phyloP scores from a whole-genome alignment of 2,329 filamentous ascomycete species.

The Colletotrichum sp. region DNA sequence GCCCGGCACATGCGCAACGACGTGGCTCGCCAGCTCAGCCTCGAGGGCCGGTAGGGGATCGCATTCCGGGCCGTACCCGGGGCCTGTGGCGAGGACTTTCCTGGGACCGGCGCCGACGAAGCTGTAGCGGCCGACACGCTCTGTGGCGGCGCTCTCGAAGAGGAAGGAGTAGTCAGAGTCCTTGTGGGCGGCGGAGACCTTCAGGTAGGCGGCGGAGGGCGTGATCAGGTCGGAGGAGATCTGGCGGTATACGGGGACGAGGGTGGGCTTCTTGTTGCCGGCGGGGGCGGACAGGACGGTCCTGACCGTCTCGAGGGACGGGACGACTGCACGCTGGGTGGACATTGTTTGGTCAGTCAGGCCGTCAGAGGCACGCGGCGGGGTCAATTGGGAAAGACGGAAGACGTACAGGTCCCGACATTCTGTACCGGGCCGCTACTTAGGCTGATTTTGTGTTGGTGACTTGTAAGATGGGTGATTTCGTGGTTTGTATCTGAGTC shows the following conservation, averaged over 20 bases:
- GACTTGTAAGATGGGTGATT: background rate
- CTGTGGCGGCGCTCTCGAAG: constrained; percentile 93
- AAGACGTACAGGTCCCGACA: constrained; percentile 20
- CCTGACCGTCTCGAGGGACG: constrained; percentile 52
- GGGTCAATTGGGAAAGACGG: background rate
- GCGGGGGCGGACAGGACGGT: constrained; percentile 39
- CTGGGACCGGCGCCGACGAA: constrained; percentile 84
- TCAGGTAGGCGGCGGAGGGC: constrained; percentile 93
- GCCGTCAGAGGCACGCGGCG: background rate
- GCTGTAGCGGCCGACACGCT: constrained; percentile 93
- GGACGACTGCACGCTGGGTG: constrained; percentile 44
- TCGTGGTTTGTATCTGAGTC: constrained; percentile 15
- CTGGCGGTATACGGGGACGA: constrained; percentile 82
- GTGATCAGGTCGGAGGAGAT: constrained; percentile 93
- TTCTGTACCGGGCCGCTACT: constrained; percentile 3
- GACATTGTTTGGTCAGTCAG: background rate
- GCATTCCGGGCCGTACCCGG: constrained; percentile 81
- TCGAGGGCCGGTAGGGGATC: constrained; percentile 88
- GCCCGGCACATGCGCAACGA: constrained; percentile 83
- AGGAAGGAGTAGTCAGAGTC: constrained; percentile 84
- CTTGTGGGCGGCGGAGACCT: constrained; percentile 77
- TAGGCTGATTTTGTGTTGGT: background rate
- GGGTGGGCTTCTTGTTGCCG: constrained; percentile 59
- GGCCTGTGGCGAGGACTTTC: constrained; percentile 87
- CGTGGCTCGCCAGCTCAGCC: constrained; percentile 77